These are phyloP conservation scores for Alternaria ventricosa DNA, from an alignment of 2,329 filamentous ascomycete genomes.

Conservation along the genomic window DNA sequence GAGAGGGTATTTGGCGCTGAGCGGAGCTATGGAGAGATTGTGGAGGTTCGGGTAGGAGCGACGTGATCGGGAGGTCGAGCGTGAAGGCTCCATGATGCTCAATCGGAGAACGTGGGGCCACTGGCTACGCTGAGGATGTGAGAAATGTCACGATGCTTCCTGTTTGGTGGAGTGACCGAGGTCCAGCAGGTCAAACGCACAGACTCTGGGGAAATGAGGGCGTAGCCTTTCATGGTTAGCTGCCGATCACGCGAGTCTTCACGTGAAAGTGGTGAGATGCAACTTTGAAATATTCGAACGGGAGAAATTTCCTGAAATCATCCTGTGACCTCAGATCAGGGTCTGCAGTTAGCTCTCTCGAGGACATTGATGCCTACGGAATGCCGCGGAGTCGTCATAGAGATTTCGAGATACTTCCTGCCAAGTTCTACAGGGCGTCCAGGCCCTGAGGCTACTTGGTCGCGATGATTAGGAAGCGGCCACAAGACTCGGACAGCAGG, in stretches of 20 bases:
- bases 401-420: not conserved
- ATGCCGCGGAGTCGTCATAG: not conserved
- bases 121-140: not conserved
- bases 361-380: not conserved
- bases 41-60: slow-evolving; percentile 66
- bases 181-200: slow-evolving; percentile 25
- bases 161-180: slow-evolving; percentile 33
- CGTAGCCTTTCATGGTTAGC: slow-evolving; percentile 20
- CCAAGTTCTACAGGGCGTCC: not conserved
- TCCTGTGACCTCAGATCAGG: not conserved
- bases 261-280: slow-evolving; percentile 25
- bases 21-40: slow-evolving; percentile 66
- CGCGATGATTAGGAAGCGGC: not conserved
- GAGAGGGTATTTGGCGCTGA: slow-evolving; percentile 62
- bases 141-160: slow-evolving; percentile 6
- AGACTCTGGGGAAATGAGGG: slow-evolving; percentile 28
- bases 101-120: not conserved
- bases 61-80: slow-evolving; percentile 44
- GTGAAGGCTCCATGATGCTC: slow-evolving; percentile 31
- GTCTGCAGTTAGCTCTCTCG: not conserved
- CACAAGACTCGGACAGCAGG: not conserved
- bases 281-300: not conserved
- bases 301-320: not conserved
- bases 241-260: slow-evolving; percentile 20
- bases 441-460: not conserved